A percentile compares a stretch with the other conserved stretches of the same genome.
These are phyloP conservation scores for Bolboschoenoplectus hybrid DNA, from an alignment of 202 grass and related monocot genomes.

Conservation along the genomic window DNA sequence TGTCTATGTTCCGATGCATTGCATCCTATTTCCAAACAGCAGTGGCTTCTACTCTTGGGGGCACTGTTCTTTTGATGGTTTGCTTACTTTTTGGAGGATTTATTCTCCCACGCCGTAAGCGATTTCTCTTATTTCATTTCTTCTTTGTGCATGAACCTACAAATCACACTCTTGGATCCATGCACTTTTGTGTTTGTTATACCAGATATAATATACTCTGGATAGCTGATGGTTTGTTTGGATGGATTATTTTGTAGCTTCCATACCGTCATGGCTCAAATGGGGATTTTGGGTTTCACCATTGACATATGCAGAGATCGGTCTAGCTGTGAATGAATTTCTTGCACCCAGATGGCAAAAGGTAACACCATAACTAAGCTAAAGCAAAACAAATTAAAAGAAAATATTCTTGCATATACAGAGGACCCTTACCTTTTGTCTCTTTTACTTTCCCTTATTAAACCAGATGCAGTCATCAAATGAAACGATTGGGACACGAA, in stretches of 20 bases:
- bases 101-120: constrained; percentile 45
- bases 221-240: neutral
- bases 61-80: neutral
- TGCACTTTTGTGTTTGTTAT: neutral
- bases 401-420: constrained; percentile 13
- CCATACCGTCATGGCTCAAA: constrained; percentile 77
- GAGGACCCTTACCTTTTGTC: neutral
- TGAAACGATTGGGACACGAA: constrained; percentile 53
- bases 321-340: constrained; percentile 76
- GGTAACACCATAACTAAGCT: constrained; percentile 44
- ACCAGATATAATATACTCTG: neutral
- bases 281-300: constrained; percentile 95
- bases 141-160: neutral
- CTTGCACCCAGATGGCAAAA: constrained; percentile 74
- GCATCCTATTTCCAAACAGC: constrained; percentile 59
- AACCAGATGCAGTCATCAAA: constrained; percentile 41
- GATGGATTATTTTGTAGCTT: constrained; percentile 47
- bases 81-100: constrained; percentile 43
- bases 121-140: constrained; percentile 21
- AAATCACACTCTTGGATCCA: neutral
- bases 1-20: constrained; percentile 60
- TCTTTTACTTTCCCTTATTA: neutral
- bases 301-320: constrained; percentile 74
- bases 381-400: neutral
- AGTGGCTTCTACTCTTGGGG: constrained; percentile 35